Evolutionary conservation across 257 asterid species (phyloP), one percentile per base, ranked within the genome.

Genomic region (Solanum gandarillasii): DNA sequence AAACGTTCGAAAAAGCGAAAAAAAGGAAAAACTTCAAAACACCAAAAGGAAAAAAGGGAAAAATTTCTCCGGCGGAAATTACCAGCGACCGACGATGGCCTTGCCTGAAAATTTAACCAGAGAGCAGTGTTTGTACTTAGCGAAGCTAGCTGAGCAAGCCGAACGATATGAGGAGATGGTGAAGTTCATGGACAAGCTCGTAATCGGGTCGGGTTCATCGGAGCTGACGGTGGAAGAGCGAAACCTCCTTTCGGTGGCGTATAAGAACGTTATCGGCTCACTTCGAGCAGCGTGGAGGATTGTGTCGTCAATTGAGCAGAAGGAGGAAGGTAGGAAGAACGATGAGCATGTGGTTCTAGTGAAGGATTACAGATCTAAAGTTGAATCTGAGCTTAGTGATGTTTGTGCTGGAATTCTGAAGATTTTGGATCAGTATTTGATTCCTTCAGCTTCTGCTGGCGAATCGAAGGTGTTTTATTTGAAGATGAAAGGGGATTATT

Each of bases 91-190:
- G 93, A 90, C 93, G 67, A 62, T 79, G 88, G 74, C 88, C 31
- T 29, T 60, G 13, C 88, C 88, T 20, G 89, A 78, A 87, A 87
- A 60, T 68, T 60, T 91, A 86, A 91, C 89, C 89, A 88, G 98
- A 46, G 98, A 93, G 43, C 98, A 94, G 89, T 92, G 93, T 91
- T 91, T 93, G 13, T 94, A 94, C 94, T 90, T 92, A 90, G 96
- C 98, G 1, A 94, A 94, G 87, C 93, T 94, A 8, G 95, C 97
- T 71, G 95, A 93, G 90, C 97, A 94, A 83, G 97, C 95, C 76
- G 96, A 92, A 55, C 93, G 96, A 43, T 94, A 94, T 81, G 97
- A 94, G 89, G 97, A 94, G 92, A 94, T 94, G 98, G 98, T 93
- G 41, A 88, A 93, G 60, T 94, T 87, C 93, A 94, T 94, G 98